Percentiles rank a stretch among this genome's conserved stretches.
Evolutionary conservation across 371 early-diverging fungal genomes (phyloP).

Genomic region (Saksenaea vasiformis): DNA sequence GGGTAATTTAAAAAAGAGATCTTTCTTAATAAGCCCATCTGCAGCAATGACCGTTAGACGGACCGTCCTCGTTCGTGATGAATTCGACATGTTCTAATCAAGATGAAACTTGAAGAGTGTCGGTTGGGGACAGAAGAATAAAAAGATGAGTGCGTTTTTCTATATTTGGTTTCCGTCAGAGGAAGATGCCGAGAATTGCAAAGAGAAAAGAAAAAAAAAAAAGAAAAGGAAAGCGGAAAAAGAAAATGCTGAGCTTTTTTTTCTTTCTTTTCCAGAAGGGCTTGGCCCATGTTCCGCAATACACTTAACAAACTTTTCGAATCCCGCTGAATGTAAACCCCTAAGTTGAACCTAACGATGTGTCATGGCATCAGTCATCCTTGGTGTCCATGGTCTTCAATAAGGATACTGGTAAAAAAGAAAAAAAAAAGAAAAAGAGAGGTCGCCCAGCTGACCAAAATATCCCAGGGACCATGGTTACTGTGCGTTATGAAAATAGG

Average conservation of each 20-base stretch:
- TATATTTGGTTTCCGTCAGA: not conserved
- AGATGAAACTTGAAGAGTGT: slow-evolving; percentile 4
- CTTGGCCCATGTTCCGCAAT: not conserved
- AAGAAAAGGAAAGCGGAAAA: slow-evolving; percentile 1
- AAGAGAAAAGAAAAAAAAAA: not conserved
- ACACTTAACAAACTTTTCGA: slow-evolving; percentile 10
- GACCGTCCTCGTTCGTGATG: slow-evolving; percentile 38
- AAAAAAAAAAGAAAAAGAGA: too few relatives aligned
- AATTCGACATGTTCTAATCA: slow-evolving; percentile 29
- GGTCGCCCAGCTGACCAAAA: too few relatives aligned
- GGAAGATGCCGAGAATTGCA: not conserved
- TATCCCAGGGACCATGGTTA: too few relatives aligned
- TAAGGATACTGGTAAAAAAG: too few relatives aligned
- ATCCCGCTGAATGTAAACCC: too few relatives aligned
- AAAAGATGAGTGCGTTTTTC: not conserved
- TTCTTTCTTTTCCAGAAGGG: not conserved
- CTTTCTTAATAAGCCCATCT: slow-evolving; percentile 88
- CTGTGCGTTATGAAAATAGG: too few relatives aligned
- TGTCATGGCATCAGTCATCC: too few relatives aligned
- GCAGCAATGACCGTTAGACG: slow-evolving; percentile 83
- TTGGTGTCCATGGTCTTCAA: too few relatives aligned
- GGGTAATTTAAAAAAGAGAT: slow-evolving; percentile 71
- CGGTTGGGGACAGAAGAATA: not conserved
- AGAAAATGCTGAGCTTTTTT: slow-evolving; percentile 7
- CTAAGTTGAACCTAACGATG: too few relatives aligned